Percentiles rank a stretch among this genome's conserved stretches.
These are phyloP conservation scores for Acacia crassicarpa DNA, from an alignment of 306 rosid genomes.

Conservation along the genomic window DNA sequence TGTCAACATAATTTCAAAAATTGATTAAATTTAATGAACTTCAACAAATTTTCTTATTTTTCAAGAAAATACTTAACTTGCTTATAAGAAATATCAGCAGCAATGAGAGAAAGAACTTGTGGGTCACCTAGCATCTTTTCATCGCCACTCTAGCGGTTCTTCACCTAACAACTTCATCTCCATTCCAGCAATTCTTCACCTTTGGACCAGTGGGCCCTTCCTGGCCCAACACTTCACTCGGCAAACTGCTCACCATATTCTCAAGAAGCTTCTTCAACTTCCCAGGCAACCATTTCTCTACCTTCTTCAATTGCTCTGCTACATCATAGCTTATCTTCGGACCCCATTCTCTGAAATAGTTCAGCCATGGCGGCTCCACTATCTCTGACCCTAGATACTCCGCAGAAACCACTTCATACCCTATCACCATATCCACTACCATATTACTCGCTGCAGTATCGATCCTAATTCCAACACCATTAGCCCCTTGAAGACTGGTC, in stretches of 20 bases:
- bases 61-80: too few relatives aligned
- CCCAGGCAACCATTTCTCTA: too few relatives aligned
- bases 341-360: conserved; percentile 58
- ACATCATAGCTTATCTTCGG: conserved; percentile 41
- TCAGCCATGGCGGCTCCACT: conserved; percentile 51
- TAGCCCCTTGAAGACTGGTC: conserved; percentile 43
- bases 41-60: too few relatives aligned
- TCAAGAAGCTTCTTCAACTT: too few relatives aligned
- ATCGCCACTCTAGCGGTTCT: conserved; percentile 19
- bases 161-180: conserved; percentile 39
- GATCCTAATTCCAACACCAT: conserved; percentile 46
- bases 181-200: not conserved
- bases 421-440: conserved; percentile 34
- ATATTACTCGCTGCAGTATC: conserved; percentile 42
- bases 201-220: conserved; percentile 73
- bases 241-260: conserved; percentile 30
- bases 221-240: conserved; percentile 50
- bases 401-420: conserved; percentile 32
- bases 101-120: too few relatives aligned
- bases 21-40: too few relatives aligned
- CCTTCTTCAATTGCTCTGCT: not conserved
- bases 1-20: too few relatives aligned
- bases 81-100: too few relatives aligned
- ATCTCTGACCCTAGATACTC: conserved; percentile 41
- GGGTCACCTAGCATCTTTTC: conserved; percentile 50